Conservation (phyloP, 257 asterid genomes). For the Solanum piurae region DNA sequence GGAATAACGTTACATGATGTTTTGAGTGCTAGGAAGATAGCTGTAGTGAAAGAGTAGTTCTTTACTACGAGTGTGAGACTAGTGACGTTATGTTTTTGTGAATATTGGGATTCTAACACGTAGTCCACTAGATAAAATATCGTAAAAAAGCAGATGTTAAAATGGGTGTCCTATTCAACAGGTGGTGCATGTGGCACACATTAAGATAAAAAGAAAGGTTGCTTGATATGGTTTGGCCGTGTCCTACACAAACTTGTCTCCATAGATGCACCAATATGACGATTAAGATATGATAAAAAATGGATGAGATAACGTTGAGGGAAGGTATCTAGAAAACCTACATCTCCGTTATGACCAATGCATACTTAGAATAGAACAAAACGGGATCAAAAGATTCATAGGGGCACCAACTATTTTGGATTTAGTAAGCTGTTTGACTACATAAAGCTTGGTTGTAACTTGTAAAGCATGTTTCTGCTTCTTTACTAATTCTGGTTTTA, state of each 20-base stretch:
- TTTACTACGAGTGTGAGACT: background rate
- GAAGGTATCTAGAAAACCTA: background rate
- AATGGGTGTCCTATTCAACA: background rate
- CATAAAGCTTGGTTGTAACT: background rate
- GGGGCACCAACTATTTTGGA: background rate
- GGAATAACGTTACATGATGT: background rate
- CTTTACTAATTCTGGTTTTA: background rate
- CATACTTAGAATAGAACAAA: background rate
- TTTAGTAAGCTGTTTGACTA: background rate
- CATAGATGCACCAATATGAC: background rate
- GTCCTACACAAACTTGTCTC: background rate
- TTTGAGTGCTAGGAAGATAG: background rate
- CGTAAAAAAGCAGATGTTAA: background rate
- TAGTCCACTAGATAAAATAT: background rate
- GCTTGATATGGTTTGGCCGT: background rate
- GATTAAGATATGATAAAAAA: background rate
- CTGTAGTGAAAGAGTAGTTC: background rate
- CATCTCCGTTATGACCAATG: background rate
- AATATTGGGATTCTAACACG: background rate
- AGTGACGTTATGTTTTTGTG: background rate
- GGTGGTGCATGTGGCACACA: background rate
- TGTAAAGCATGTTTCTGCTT: background rate
- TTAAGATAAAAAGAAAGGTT: background rate
- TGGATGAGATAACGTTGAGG: background rate
- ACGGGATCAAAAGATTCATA: background rate